Percentiles rank a stretch among this genome's conserved stretches.
Evolutionary conservation across 2,329 filamentous ascomycete species (phyloP).

Genomic region (Aspergillus calidoustus): DNA sequence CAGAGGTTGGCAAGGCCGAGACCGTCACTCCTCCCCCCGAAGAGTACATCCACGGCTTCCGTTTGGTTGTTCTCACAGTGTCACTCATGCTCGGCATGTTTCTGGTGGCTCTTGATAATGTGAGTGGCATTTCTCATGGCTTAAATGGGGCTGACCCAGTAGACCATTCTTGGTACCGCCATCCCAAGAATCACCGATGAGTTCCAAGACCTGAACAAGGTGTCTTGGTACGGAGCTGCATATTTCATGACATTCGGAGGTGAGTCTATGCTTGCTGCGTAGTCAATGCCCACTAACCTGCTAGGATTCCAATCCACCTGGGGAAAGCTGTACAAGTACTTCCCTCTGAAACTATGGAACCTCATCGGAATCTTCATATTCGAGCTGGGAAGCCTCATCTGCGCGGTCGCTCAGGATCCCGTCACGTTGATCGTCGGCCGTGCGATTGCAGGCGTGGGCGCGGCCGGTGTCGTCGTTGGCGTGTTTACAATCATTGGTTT

Average conservation of each 20-base stretch:
- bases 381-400: background rate
- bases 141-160: background rate
- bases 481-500: background rate
- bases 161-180: slow-evolving; percentile 32
- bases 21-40: background rate
- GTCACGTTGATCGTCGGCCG: background rate
- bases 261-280: too few species aligned
- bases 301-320: slow-evolving; percentile 47
- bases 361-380: background rate
- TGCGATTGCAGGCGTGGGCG: background rate
- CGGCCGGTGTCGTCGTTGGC: background rate
- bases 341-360: background rate
- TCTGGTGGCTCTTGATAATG: slow-evolving; percentile 3
- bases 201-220: slow-evolving; percentile 46
- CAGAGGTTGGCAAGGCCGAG: background rate
- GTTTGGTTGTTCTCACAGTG: background rate
- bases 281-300: too few species aligned
- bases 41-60: slow-evolving; percentile 1
- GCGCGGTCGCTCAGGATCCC: background rate
- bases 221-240: slow-evolving; percentile 45
- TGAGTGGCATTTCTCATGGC: background rate
- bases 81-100: slow-evolving; percentile 10
- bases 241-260: slow-evolving; percentile 51
- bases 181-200: slow-evolving; percentile 46
- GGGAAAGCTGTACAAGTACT: slow-evolving; percentile 8